These are phyloP conservation scores for Artemisia princeps DNA, from an alignment of 140 eudicot species.

Conservation along the genomic window DNA sequence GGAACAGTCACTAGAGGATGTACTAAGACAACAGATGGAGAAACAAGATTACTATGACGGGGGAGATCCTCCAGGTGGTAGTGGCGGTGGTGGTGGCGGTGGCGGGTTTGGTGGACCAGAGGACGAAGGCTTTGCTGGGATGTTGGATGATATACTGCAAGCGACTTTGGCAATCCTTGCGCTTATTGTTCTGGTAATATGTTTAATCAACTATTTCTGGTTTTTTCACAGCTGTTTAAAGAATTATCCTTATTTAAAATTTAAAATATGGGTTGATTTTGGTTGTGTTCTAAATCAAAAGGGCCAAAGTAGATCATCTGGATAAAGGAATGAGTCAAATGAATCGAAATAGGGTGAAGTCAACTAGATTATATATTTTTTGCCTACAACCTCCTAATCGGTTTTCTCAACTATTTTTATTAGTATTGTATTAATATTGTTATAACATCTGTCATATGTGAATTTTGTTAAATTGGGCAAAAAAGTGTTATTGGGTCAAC, in stretches of 20 bases:
- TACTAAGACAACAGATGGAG: constrained; percentile 60
- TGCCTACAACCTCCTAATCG: not conserved
- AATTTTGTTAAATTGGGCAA: no score
- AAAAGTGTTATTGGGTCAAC: no score
- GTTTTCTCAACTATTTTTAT: not conserved
- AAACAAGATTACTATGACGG: constrained; percentile 57
- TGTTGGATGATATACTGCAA: constrained; percentile 55
- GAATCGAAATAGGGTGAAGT: no score
- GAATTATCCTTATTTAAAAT: not conserved
- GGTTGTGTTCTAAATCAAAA: no score
- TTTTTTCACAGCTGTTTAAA: not conserved
- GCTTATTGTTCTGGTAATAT: constrained; percentile 47
- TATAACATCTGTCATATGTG: no score
- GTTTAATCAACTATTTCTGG: not conserved
- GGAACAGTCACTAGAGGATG: constrained; percentile 60
- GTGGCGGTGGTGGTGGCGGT: constrained; percentile 37
- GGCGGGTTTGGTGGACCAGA: constrained; percentile 50
- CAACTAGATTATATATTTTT: no score
- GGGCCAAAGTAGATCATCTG: no score
- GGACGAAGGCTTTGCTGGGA: constrained; percentile 43
- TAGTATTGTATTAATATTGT: no score
- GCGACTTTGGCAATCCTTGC: constrained; percentile 47
- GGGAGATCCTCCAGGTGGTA: constrained; percentile 33
- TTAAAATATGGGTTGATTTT: no score
- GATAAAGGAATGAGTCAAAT: not conserved